Base-by-base conservation (phyloP, 257 asterid species). In the Scutellaria galericulata region DNA sequence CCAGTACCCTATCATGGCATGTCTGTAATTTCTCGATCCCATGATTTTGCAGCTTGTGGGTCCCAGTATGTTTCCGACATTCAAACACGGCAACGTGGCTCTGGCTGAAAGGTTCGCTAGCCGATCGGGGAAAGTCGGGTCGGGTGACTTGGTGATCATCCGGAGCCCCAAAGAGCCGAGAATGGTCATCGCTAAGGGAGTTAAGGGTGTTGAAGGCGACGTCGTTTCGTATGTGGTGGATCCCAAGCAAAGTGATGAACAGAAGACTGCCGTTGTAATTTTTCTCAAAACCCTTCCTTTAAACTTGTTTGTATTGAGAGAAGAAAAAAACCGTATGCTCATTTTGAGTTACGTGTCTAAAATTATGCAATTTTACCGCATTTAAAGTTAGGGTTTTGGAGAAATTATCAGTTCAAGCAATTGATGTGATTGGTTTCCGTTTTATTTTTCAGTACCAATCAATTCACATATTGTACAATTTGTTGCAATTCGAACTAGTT, bases 41-140 rank as follows among this genome's bases (percentile, higher is more conserved):
- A 44, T 73, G 67, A 68, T 12, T 50, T 62, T 77, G 74, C 84
- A 90, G 97, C 78, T 83, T 31, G 46, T 64, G 27, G 98, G 98
- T 12, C 93, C 93, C 40, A 89, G 98, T 75, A 92, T 92, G 96
- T 87, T 88, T 12, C 98, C 98, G 22, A 79, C 94, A 6, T 60
- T 92, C 75, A 79, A 53, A 48, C 18, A 83, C n/a, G 89, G 90
- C n/a, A 77, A 73, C 71, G 7, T 86, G n/a, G 84, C 79, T 12
- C 73, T 89, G 79, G 77, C 86, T 0, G 98, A 92, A 68, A 85
- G 75, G 64, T 41, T 88, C 7, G 81, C 92, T 6, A 58, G 78
- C 64, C 90, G 83, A 24, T 79, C 74, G 14, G 92, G 89, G 57
- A 86, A 80, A 76, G 76, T 84, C 74, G 85, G 80, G 53, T 65